Evolutionary conservation across 352 stramenopile genomes (phyloP).

Genomic region (Pythium apleroticum): DNA sequence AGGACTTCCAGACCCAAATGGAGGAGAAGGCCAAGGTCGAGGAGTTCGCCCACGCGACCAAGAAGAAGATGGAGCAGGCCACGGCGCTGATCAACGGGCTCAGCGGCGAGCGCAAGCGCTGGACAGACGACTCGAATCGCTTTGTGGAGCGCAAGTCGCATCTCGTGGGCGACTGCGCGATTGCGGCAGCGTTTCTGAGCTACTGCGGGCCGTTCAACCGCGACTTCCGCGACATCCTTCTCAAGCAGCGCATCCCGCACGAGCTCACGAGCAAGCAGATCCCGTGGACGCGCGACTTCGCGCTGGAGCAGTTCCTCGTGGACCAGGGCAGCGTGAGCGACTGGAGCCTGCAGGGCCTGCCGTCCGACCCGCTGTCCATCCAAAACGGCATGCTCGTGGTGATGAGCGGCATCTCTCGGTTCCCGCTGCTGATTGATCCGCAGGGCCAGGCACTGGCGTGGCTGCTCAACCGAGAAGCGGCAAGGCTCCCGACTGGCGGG

Average conservation of each 20-base stretch:
- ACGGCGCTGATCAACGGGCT: slow-evolving; percentile 87
- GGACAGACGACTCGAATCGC: slow-evolving; percentile 87
- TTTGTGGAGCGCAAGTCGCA: slow-evolving; percentile 82
- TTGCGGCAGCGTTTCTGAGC: slow-evolving; percentile 85
- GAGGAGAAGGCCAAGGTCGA: slow-evolving; percentile 85
- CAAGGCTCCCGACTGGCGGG: slow-evolving; percentile 49
- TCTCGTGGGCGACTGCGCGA: slow-evolving; percentile 85
- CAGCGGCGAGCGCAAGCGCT: slow-evolving; percentile 77
- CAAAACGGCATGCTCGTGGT: slow-evolving; percentile 91
- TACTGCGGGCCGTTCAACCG: slow-evolving; percentile 92
- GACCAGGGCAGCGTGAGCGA: slow-evolving; percentile 81
- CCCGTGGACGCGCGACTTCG: slow-evolving; percentile 59
- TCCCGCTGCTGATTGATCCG: slow-evolving; percentile 88
- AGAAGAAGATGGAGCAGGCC: slow-evolving; percentile 91
- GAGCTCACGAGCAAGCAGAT: slow-evolving; percentile 72
- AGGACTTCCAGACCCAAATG: slow-evolving; percentile 90
- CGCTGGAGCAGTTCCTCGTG: slow-evolving; percentile 72
- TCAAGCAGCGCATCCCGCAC: slow-evolving; percentile 57
- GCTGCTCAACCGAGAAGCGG: slow-evolving; percentile 73
- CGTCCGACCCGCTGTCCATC: slow-evolving; percentile 86
- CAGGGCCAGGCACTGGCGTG: slow-evolving; percentile 89
- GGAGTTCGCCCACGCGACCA: slow-evolving; percentile 75
- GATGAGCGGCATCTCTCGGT: slow-evolving; percentile 49
- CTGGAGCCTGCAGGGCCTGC: slow-evolving; percentile 88
- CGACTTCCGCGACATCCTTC: slow-evolving; percentile 66